Conservation (phyloP, 2,329 filamentous ascomycete species). For the Colletotrichum liriopes region DNA sequence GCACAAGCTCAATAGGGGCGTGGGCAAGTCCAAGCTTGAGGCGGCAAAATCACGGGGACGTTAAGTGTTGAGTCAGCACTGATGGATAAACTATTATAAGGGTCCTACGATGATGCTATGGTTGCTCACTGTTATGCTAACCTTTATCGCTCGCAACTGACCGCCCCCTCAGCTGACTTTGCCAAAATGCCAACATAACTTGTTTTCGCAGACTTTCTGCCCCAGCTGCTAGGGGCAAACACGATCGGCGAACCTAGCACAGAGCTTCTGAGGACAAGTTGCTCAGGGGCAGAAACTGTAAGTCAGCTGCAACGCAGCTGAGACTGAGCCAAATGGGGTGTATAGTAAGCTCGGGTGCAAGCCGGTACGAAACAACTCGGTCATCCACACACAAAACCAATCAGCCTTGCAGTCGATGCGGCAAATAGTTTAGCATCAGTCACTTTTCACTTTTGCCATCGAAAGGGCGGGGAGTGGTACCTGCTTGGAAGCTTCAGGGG, state of each 20-base stretch:
- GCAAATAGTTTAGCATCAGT: neutral
- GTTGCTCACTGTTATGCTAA: no score
- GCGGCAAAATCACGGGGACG: no score
- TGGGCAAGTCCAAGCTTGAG: no score
- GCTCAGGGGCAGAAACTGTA: conserved; percentile 16
- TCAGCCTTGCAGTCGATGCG: conserved; percentile 6
- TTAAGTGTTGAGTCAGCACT: no score
- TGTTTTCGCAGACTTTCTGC: neutral
- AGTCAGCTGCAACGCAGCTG: conserved; percentile 29
- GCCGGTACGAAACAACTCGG: conserved; percentile 14
- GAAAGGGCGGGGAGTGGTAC: neutral
- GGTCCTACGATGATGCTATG: no score
- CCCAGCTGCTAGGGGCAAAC: neutral
- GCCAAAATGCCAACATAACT: neutral
- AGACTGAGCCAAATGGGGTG: conserved; percentile 17
- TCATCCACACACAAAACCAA: neutral
- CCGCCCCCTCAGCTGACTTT: neutral
- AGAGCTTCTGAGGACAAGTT: conserved; percentile 2
- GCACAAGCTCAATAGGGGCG: neutral
- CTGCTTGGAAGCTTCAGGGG: neutral
- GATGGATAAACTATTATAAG: no score
- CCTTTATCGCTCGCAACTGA: neutral
- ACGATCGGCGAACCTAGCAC: conserved; percentile 9
- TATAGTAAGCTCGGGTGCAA: conserved; percentile 4
- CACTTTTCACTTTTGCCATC: conserved; percentile 22